Base-by-base conservation (phyloP, 2,329 filamentous ascomycete genomes). In the Hymenoscyphus repandus region DNA sequence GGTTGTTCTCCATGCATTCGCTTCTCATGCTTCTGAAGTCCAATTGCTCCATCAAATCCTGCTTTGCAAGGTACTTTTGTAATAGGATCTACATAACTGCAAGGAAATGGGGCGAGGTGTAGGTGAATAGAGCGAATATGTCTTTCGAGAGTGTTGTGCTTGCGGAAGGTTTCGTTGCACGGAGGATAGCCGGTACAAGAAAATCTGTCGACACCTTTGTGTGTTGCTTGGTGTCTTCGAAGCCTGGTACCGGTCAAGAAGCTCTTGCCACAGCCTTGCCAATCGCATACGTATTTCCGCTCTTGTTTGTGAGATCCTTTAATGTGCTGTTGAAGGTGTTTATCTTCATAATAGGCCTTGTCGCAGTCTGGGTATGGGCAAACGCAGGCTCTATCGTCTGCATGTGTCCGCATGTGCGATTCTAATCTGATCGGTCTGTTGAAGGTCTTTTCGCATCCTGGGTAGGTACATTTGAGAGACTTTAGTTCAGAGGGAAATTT, bases 271-370 rank as follows among this genome's bases (percentile, higher is more conserved):
- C 92, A 96, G 5, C 76, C 83, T 12, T 80, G 75, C 62, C 82
- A 82, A n/a, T 77, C 73, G 70, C 91, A 96, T 22, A 78, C 68
- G 66, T 90, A 85, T 42, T 82, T 78, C 52, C 85, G 78, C 57
- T 89, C 78, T 49, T 82, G 74, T 17, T 80, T 85, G 66, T 96
- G 92, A 10, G 85, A 84, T 49, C 86, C 87, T 65, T 91, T 90
- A 64, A 95, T 71, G 66, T 97, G 92, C 58, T 90, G 85, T 53
- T 86, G 84, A 15, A 96, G 75, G 69, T 96, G 90, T 61, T 92
- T 92, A 58, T 89, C 82, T 55, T 93, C 88, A 12, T 90, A 79
- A 66, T 95, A 97, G 38, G 84, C 79, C 72, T 96, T 96, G 62
- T 82, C 80, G 65, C 92, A 97, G 38, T 71, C 83, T 5, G 76